Evolutionary conservation across 148 eudicot species (phyloP).

Genomic region (Silene latifolia): DNA sequence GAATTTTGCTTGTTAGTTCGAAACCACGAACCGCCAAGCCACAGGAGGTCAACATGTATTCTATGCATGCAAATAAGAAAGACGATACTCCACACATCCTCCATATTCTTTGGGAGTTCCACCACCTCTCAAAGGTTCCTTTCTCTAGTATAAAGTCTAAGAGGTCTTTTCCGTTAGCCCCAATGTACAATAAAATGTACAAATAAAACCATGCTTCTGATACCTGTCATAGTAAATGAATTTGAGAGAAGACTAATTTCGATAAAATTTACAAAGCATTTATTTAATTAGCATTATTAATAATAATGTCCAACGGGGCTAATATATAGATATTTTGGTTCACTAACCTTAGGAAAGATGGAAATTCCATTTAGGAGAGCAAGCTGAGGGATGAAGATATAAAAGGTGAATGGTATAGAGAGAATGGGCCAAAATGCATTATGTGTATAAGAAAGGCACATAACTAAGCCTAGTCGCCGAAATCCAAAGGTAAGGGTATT

Average conservation of each 20-base stretch:
- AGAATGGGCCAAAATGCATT: slow-evolving; percentile 35
- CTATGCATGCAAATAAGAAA: slow-evolving; percentile 33
- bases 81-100: slow-evolving; percentile 40
- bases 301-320: no score
- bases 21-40: slow-evolving; percentile 40
- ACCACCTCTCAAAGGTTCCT: slow-evolving; percentile 48
- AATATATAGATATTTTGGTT: no score
- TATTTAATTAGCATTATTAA: no score
- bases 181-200: slow-evolving; percentile 45
- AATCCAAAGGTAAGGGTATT: slow-evolving; percentile 41
- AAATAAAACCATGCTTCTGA: slow-evolving; percentile 33
- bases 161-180: slow-evolving; percentile 44
- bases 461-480: slow-evolving; percentile 33
- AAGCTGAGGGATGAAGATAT: slow-evolving; percentile 60
- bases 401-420: slow-evolving; percentile 42
- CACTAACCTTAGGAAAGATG: slow-evolving; percentile 47
- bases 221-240: slow-evolving; percentile 24
- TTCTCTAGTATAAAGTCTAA: slow-evolving; percentile 32
- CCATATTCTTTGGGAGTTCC: slow-evolving; percentile 70
- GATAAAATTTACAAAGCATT: no score
- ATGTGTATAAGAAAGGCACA: slow-evolving; percentile 41
- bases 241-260: no score
- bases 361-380: slow-evolving; percentile 50
- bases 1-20: slow-evolving; percentile 47
- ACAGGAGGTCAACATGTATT: slow-evolving; percentile 29